Conservation (phyloP, 2,329 filamentous ascomycete genomes). For the Diaporthe amygdali region DNA sequence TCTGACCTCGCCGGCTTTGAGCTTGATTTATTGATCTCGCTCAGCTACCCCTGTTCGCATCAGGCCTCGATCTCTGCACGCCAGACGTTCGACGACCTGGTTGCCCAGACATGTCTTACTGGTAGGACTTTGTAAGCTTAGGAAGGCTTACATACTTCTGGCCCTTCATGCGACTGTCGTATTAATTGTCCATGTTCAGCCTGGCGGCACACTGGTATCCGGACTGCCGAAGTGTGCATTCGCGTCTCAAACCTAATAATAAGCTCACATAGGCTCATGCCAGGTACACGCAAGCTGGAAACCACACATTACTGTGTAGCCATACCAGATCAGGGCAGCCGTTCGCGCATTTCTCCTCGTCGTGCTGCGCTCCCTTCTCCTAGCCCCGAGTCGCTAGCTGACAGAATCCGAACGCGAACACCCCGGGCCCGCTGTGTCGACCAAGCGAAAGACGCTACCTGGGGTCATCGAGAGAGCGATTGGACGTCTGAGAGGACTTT, state of each 20-base stretch:
- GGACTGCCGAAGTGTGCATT: neutral
- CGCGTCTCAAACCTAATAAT: neutral
- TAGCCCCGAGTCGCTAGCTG: neutral
- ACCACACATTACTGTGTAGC: neutral
- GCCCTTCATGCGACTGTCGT: neutral
- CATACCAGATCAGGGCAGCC: neutral
- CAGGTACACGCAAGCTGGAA: slow-evolving; percentile 6
- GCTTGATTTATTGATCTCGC: neutral
- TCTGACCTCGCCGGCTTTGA: neutral
- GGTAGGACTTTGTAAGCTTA: neutral
- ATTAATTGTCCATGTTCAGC: neutral
- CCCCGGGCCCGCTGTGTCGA: neutral
- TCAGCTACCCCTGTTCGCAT: neutral
- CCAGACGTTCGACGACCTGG: too few relatives aligned
- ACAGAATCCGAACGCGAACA: neutral
- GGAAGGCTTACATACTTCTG: neutral
- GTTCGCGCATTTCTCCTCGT: neutral
- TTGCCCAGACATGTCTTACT: neutral
- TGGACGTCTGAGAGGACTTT: neutral
- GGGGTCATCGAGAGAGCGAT: neutral
- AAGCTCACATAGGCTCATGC: neutral
- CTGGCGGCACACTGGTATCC: neutral
- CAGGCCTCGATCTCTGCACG: slow-evolving; percentile 1
- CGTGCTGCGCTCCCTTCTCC: neutral
- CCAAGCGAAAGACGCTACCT: neutral